A percentile compares a stretch with the other conserved stretches of the same genome.
These are phyloP conservation scores for Penicillium sp. DNA, from an alignment of 2,329 filamentous ascomycete genomes.

Conservation along the genomic window DNA sequence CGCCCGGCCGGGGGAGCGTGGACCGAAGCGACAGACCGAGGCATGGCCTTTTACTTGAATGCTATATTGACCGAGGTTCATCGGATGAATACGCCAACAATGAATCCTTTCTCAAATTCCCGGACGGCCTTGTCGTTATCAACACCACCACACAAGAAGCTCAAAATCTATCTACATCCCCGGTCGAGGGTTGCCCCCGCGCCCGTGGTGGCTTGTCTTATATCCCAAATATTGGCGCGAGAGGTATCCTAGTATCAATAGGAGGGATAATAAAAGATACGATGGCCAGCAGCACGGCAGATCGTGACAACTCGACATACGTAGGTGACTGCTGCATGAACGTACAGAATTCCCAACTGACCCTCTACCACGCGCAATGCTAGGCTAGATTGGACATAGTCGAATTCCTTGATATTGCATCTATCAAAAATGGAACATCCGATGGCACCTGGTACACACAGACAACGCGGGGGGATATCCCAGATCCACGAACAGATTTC, in stretches of 20 bases:
- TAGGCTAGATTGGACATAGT: slow-evolving; percentile 37
- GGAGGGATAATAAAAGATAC: slow-evolving; percentile 34
- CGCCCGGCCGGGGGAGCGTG: slow-evolving; percentile 38
- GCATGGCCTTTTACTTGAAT: slow-evolving; percentile 42
- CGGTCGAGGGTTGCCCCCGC: slow-evolving; percentile 33
- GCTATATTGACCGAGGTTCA: slow-evolving; percentile 39
- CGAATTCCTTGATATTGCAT: slow-evolving; percentile 43
- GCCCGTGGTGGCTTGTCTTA: slow-evolving; percentile 41
- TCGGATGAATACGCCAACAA: slow-evolving; percentile 17
- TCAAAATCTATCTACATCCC: slow-evolving; percentile 40
- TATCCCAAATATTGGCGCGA: slow-evolving; percentile 34
- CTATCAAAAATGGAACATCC: slow-evolving; percentile 24
- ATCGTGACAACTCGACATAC: slow-evolving; percentile 20
- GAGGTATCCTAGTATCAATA: slow-evolving; percentile 41
- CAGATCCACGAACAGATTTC: slow-evolving; percentile 44
- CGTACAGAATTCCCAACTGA: too few relatives aligned
- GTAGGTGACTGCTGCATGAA: slow-evolving; percentile 25
- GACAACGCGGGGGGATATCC: slow-evolving; percentile 42
- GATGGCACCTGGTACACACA: slow-evolving; percentile 46
- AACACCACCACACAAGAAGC: slow-evolving; percentile 36
- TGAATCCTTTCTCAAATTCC: slow-evolving; percentile 19
- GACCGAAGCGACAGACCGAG: slow-evolving; percentile 38
- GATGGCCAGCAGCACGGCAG: slow-evolving; percentile 13
- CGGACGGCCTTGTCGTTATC: slow-evolving; percentile 43
- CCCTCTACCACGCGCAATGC: too few relatives aligned